Evolutionary conservation across 495 filamentous ascomycete species (phyloP).

Genomic region (Geopyxis carbonaria): DNA sequence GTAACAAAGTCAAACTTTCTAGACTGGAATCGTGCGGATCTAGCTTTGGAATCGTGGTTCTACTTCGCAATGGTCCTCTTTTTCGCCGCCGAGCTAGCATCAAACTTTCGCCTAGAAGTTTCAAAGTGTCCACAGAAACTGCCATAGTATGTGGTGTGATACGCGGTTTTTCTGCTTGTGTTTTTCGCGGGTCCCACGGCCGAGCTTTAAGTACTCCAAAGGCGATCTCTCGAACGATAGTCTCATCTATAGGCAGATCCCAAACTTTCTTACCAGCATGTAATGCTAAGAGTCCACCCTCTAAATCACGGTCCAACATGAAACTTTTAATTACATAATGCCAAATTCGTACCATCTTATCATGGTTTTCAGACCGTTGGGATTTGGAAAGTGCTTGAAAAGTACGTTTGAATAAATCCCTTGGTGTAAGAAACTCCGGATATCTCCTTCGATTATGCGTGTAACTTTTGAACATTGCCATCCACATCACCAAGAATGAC

Average conservation of each 20-base stretch:
- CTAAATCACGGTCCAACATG: constrained; percentile 10
- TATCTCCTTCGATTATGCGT: constrained; percentile 30
- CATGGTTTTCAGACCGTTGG: background rate
- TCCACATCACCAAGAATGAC: constrained; percentile 31
- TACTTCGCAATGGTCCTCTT: background rate
- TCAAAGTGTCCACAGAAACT: background rate
- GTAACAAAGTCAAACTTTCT: background rate
- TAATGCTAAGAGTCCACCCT: constrained; percentile 15
- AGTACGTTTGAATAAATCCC: constrained; percentile 37
- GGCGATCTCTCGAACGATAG: constrained; percentile 9
- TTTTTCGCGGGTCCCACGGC: constrained; percentile 1
- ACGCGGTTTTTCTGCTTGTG: background rate
- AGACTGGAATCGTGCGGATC: background rate
- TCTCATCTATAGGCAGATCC: constrained; percentile 11
- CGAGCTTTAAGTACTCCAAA: constrained; percentile 13
- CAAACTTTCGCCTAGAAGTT: background rate
- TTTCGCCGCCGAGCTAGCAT: background rate
- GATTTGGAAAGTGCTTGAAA: constrained; percentile 14
- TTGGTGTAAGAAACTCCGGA: constrained; percentile 33
- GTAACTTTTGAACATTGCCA: constrained; percentile 41
- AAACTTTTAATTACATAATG: constrained; percentile 13
- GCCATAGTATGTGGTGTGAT: background rate
- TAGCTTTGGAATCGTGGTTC: background rate
- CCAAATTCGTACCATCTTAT: constrained; percentile 10
- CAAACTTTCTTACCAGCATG: constrained; percentile 14